phyloP scores from a whole-genome alignment of 2,329 filamentous ascomycete species.

The Phyllosticta citriasiana region DNA sequence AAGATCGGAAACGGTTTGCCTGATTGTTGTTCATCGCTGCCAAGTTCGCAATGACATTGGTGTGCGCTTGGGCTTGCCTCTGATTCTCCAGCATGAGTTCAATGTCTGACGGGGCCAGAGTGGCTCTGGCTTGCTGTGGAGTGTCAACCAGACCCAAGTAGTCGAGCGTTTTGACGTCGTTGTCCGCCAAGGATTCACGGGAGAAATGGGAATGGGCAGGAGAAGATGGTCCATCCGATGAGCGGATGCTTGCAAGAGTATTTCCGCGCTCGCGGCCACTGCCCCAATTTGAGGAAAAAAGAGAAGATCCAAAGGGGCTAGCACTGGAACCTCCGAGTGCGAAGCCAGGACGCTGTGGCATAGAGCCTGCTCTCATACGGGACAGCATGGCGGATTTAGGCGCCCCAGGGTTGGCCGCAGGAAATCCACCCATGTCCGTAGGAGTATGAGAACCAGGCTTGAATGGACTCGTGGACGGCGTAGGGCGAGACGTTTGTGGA shows the following conservation, averaged over 20 bases:
- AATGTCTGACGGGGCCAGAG: slow-evolving; percentile 53
- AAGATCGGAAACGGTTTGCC: slow-evolving; percentile 83
- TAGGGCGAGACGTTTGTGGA: slow-evolving; percentile 72
- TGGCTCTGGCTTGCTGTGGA: slow-evolving; percentile 68
- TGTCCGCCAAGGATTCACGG: slow-evolving; percentile 72
- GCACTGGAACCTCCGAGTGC: slow-evolving; percentile 36
- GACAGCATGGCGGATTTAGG: slow-evolving; percentile 57
- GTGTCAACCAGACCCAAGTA: slow-evolving; percentile 93
- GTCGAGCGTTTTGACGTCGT: slow-evolving; percentile 85
- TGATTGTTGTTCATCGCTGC: slow-evolving; percentile 64
- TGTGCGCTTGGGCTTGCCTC: slow-evolving; percentile 44
- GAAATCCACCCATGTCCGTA: slow-evolving; percentile 23
- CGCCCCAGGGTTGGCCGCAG: slow-evolving; percentile 31
- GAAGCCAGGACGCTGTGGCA: slow-evolving; percentile 77
- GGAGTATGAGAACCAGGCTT: slow-evolving; percentile 48
- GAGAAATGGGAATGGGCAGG: slow-evolving; percentile 81
- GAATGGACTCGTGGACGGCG: slow-evolving; percentile 80
- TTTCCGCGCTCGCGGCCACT: slow-evolving; percentile 71
- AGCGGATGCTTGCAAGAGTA: slow-evolving; percentile 82
- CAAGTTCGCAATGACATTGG: slow-evolving; percentile 48
- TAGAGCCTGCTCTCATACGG: slow-evolving; percentile 80
- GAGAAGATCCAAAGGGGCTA: slow-evolving; percentile 72
- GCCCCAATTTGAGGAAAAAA: slow-evolving; percentile 83
- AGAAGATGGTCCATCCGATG: slow-evolving; percentile 79
- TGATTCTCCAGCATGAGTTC: slow-evolving; percentile 42